Conservation (phyloP, 495 filamentous ascomycete species). For the Apiosordaria backusii region DNA sequence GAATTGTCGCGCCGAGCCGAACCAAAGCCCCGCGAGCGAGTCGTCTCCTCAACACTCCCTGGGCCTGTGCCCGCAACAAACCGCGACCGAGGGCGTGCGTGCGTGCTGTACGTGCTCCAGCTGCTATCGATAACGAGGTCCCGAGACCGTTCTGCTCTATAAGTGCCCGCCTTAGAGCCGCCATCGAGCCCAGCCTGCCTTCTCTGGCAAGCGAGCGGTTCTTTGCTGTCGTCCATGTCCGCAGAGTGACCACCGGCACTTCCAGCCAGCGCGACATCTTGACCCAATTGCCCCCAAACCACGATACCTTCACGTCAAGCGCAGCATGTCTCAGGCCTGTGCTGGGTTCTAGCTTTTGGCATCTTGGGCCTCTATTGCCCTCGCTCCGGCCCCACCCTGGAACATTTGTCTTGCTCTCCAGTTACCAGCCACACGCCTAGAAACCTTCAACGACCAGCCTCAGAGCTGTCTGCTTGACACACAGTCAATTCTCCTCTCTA, state of each 20-base stretch:
- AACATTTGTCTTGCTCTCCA: conserved; percentile 7
- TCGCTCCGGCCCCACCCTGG: conserved; percentile 19
- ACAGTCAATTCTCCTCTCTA: background rate
- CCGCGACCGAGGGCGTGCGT: conserved; percentile 1
- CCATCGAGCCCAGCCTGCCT: background rate
- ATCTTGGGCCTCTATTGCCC: conserved; percentile 38
- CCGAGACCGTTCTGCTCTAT: background rate
- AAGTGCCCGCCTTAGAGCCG: background rate
- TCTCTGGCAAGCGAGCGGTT: background rate
- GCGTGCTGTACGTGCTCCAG: background rate
- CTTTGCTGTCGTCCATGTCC: conserved; percentile 13
- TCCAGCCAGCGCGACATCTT: conserved; percentile 4
- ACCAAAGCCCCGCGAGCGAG: conserved; percentile 7
- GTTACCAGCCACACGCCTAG: background rate
- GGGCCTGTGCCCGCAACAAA: background rate
- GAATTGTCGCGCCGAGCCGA: conserved; percentile 20
- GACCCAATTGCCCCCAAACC: background rate
- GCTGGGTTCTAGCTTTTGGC: conserved; percentile 48
- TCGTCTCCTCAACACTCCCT: background rate
- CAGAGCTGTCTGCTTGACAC: background rate
- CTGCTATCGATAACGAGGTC: conserved; percentile 16
- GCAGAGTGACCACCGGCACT: conserved; percentile 6
- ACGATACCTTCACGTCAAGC: conserved; percentile 36
- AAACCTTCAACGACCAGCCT: background rate
- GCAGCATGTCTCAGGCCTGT: conserved; percentile 48